Percentiles rank a stretch among this genome's conserved stretches.
These are phyloP conservation scores for Zoysia matrella DNA, from an alignment of 202 grass and related monocot species.

Conservation along the genomic window DNA sequence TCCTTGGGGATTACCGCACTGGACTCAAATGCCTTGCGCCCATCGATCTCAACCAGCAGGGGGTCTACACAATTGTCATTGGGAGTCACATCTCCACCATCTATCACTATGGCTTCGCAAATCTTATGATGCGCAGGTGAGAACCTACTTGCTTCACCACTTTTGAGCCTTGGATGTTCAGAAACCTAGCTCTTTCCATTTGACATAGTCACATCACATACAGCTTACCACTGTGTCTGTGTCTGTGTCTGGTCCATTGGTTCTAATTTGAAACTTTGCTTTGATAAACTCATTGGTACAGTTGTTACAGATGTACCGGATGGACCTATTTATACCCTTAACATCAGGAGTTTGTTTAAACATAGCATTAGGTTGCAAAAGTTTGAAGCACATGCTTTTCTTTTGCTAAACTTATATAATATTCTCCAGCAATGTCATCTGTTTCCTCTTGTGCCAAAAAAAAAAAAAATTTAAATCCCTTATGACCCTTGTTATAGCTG, in stretches of 20 bases:
- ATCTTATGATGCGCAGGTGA: slow-evolving; percentile 91
- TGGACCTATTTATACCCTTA: background rate
- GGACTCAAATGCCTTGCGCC: slow-evolving; percentile 89
- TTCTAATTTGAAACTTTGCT: background rate
- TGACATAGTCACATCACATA: too few species aligned
- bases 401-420: background rate
- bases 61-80: slow-evolving; percentile 94
- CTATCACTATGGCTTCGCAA: slow-evolving; percentile 98
- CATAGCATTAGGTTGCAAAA: slow-evolving; percentile 10
- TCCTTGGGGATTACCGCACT: slow-evolving; percentile 94
- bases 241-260: background rate
- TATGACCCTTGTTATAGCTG: background rate
- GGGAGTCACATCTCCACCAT: slow-evolving; percentile 97
- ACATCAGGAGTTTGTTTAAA: background rate
- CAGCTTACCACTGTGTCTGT: too few species aligned
- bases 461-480: background rate
- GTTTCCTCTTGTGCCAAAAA: background rate
- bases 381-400: background rate
- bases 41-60: slow-evolving; percentile 93
- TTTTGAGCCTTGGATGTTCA: background rate
- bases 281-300: background rate
- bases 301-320: background rate
- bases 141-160: background rate
- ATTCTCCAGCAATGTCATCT: background rate
- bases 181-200: background rate